These are phyloP conservation scores for Hordeum pubiflorum DNA, from an alignment of 202 grass and related monocot species.

Conservation along the genomic window DNA sequence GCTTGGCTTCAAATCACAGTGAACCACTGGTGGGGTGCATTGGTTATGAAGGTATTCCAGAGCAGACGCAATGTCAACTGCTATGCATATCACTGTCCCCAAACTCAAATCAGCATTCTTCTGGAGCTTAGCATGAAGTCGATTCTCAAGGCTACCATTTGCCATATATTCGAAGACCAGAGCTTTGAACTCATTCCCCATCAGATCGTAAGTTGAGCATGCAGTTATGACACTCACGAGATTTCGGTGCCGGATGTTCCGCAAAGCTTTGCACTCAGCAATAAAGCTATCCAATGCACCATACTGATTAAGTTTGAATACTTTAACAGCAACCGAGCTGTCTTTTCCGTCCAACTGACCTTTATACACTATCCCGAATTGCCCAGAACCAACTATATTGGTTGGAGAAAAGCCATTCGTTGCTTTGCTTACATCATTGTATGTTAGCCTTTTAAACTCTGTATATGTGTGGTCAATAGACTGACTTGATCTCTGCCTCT, in stretches of 20 bases:
- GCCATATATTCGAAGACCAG: conserved; percentile 24
- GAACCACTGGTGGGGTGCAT: conserved; percentile 26
- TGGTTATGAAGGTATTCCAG: conserved; percentile 49
- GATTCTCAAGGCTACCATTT: conserved; percentile 18
- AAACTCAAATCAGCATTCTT: neutral
- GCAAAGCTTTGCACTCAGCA: conserved; percentile 29
- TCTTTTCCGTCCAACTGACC: conserved; percentile 6
- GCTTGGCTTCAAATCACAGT: conserved; percentile 51
- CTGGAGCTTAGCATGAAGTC: neutral
- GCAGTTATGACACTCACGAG: neutral
- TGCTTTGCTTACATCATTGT: conserved; percentile 29
- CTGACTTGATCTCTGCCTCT: neutral
- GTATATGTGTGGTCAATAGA: neutral
- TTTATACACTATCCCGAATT: conserved; percentile 36
- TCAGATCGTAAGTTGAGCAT: conserved; percentile 19
- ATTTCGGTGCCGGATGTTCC: conserved; percentile 18
- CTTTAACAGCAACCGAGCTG: conserved; percentile 29
- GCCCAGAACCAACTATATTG: conserved; percentile 32
- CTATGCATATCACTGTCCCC: conserved; percentile 2
- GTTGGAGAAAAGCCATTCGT: conserved; percentile 22
- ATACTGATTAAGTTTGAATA: conserved; percentile 32
- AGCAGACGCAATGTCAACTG: conserved; percentile 33
- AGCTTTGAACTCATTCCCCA: conserved; percentile 11
- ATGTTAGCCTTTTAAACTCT: conserved; percentile 22
- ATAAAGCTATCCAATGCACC: conserved; percentile 34